Evolutionary conservation across 148 eudicot genomes (phyloP).

Genomic region (Rhododendron molle): DNA sequence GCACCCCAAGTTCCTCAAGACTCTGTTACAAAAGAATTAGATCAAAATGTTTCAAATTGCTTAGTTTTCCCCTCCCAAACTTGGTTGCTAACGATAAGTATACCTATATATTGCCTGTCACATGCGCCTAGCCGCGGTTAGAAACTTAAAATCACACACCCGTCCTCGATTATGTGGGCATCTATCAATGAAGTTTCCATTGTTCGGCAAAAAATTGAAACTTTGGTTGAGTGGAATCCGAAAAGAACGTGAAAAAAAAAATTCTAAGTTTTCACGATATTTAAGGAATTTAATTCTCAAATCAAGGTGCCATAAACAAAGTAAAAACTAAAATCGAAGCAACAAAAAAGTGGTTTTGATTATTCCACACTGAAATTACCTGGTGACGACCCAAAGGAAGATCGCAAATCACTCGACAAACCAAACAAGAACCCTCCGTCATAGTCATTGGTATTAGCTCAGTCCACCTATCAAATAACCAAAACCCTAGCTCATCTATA

Average conservation of each 20-base stretch:
- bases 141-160: not conserved
- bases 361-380: slow-evolving; percentile 18
- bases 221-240: not conserved
- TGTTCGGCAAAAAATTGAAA: not conserved
- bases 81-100: not conserved
- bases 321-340: not conserved
- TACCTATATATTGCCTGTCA: not conserved
- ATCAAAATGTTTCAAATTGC: not conserved
- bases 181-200: not conserved
- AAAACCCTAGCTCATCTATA: not conserved
- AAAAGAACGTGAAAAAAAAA: not conserved
- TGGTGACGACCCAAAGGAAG: slow-evolving; percentile 33
- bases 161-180: not conserved
- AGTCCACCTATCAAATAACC: slow-evolving; percentile 28
- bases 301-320: not conserved
- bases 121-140: not conserved
- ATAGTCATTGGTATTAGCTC: slow-evolving; percentile 21
- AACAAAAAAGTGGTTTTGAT: not conserved
- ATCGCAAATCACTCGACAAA: slow-evolving; percentile 22
- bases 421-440: slow-evolving; percentile 24
- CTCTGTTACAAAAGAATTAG: not conserved
- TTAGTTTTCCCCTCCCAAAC: not conserved
- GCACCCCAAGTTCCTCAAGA: not conserved
- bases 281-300: no score
- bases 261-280: not conserved